Evolutionary conservation across 2,329 filamentous ascomycete genomes (phyloP).

Genomic region (Pleurostoma richardsiae): DNA sequence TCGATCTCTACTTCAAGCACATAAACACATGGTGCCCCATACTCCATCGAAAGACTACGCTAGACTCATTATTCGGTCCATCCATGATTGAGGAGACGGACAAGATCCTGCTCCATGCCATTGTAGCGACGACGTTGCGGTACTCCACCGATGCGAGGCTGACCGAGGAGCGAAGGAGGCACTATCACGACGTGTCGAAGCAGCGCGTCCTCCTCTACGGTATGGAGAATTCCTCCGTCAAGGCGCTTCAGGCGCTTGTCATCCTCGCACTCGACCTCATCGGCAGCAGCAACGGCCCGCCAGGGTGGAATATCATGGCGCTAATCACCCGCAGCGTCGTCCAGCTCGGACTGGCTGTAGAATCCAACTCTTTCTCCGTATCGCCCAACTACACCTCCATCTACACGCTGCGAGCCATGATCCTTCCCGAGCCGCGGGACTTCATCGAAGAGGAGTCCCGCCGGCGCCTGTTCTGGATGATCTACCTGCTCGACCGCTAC

Average conservation of each 20-base stretch:
- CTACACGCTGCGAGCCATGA: constrained; percentile 80
- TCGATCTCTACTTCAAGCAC: constrained; percentile 74
- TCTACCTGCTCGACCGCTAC: constrained; percentile 85
- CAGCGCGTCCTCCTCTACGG: constrained; percentile 83
- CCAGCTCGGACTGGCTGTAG: constrained; percentile 79
- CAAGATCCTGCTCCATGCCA: constrained; percentile 77
- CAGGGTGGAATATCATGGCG: constrained; percentile 88
- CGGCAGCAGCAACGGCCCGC: constrained; percentile 82
- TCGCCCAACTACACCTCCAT: constrained; percentile 80
- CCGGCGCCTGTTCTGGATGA: constrained; percentile 87
- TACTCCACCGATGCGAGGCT: constrained; percentile 76
- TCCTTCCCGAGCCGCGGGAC: constrained; percentile 74
- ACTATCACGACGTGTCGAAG: constrained; percentile 78
- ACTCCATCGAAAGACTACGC: constrained; percentile 74
- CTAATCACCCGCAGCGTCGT: constrained; percentile 85
- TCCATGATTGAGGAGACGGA: constrained; percentile 75
- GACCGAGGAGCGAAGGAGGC: constrained; percentile 64
- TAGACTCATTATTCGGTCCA: constrained; percentile 77
- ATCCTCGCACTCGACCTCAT: constrained; percentile 82
- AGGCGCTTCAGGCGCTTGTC: constrained; percentile 79
- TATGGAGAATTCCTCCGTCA: constrained; percentile 84
- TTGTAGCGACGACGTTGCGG: constrained; percentile 80
- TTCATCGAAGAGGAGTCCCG: constrained; percentile 89
- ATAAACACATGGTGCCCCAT: constrained; percentile 86
- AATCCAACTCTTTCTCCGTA: constrained; percentile 73